phyloP scores from a whole-genome alignment of 2,329 filamentous ascomycete species.

The Juglanconis sp. region DNA sequence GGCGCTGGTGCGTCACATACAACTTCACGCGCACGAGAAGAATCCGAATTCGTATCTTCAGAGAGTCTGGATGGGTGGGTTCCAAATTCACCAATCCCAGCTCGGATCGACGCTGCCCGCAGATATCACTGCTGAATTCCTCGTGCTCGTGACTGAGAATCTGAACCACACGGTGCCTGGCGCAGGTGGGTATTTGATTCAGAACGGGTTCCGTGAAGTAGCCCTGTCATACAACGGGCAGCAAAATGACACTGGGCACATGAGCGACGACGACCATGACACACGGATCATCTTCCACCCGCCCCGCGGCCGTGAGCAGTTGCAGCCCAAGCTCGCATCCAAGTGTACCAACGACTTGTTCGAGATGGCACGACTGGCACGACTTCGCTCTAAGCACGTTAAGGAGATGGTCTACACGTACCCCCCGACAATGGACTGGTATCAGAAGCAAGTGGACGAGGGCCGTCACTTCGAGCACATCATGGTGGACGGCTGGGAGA shows the following conservation, averaged over 20 bases:
- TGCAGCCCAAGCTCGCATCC: constrained; percentile 17
- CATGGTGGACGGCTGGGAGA: constrained; percentile 40
- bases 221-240: not conserved
- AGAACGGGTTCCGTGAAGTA: constrained; percentile 38
- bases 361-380: constrained; percentile 30
- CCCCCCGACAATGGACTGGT: constrained; percentile 50
- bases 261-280: constrained; percentile 21
- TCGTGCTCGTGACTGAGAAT: constrained; percentile 32
- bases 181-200: constrained; percentile 23
- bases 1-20: constrained; percentile 38
- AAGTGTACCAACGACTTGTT: constrained; percentile 44
- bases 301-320: constrained; percentile 29
- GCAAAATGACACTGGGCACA: constrained; percentile 21
- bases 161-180: constrained; percentile 36
- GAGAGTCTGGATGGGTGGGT: constrained; percentile 45
- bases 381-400: constrained; percentile 20
- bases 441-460: constrained; percentile 42
- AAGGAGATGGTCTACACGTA: constrained; percentile 38
- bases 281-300: constrained; percentile 45
- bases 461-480: constrained; percentile 50
- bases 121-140: constrained; percentile 39
- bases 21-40: constrained; percentile 27
- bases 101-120: constrained; percentile 30
- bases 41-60: constrained; percentile 33
- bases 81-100: constrained; percentile 21